Base-by-base conservation (phyloP, 2,329 filamentous ascomycete genomes). In the Ramichloridium luteum region DNA sequence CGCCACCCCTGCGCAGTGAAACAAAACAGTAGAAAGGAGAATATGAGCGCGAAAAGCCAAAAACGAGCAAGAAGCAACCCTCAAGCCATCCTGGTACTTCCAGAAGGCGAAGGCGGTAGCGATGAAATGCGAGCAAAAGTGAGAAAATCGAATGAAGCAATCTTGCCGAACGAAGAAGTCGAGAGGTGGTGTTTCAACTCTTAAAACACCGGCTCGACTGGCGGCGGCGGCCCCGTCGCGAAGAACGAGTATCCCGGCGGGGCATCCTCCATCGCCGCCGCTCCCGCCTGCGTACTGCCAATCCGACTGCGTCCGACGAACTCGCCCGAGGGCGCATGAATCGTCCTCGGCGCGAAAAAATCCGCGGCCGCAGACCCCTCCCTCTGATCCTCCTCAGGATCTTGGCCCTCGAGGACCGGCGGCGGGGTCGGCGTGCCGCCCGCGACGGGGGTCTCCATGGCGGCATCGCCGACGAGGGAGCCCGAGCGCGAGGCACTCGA, bases 381-480 rank as follows among this genome's bases (percentile, higher is more conserved):
- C n/a, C n/a, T n/a, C n/a, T 23, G 8, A 23, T 23, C 20, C 8
- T 8, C 20, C 8, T 35, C 42, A 6, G 36, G 27, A 23, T 23
- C 20, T n/a, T 38, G 28, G 3, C 30, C 38, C 9, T 36, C 30
- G 5, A 55, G 51, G 5, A 51, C 49, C 11, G 47, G 45, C n/a
- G 58, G 36, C 18, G 50, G 56, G n/a, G 58, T 45, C 2, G 56
- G 48, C 5, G 43, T 39, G 35, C 60, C 59, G 34, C 57, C 45
- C 20, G 51, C 53, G 5, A 38, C 32, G 4, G 41, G 35, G 5
- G 44, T 35, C 6, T 51, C 47, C 3, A 46, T 53, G 13, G 46
- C 46, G 18, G 43, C 31, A 6, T 44, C 43, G 39, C 49, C 34
- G 35, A 46, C 31, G 41, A 44, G 34, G 8, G 8, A n/a, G 8